A percentile compares a stretch with the other conserved stretches of the same genome.
These are phyloP conservation scores for Chalaropsis thielavioides DNA, from an alignment of 2,329 filamentous ascomycete species.

Conservation along the genomic window DNA sequence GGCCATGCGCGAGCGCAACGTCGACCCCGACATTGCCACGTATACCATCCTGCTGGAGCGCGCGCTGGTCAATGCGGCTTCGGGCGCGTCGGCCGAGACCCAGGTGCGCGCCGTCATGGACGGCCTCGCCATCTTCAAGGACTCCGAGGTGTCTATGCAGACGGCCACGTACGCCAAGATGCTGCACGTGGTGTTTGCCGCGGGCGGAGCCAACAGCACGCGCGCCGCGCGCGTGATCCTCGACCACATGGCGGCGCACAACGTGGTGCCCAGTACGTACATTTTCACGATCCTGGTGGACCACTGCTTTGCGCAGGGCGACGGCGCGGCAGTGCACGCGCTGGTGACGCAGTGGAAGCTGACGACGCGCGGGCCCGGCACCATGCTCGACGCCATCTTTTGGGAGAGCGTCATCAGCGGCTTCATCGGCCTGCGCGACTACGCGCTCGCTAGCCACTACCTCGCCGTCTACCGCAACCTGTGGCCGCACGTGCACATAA, in stretches of 20 bases:
- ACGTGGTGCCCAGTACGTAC: conserved; percentile 42
- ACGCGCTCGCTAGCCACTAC: conserved; percentile 28
- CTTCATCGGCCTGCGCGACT: conserved; percentile 42
- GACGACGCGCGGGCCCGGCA: neutral
- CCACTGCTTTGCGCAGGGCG: conserved; percentile 44
- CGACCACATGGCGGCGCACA: conserved; percentile 41
- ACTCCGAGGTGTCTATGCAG: conserved; percentile 43
- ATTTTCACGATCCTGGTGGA: conserved; percentile 63
- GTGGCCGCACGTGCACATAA: conserved; percentile 27
- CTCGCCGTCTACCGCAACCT: conserved; percentile 35
- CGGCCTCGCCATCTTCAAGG: conserved; percentile 44
- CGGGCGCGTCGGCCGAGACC: conserved; percentile 26
- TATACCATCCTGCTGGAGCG: conserved; percentile 59
- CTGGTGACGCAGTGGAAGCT: conserved; percentile 45
- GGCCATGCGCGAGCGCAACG: conserved; percentile 41
- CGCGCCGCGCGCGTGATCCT: conserved; percentile 34
- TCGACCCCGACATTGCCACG: conserved; percentile 51
- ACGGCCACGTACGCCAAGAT: conserved; percentile 53
- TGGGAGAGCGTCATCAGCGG: conserved; percentile 58
- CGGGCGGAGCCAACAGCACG: neutral
- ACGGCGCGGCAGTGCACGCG: conserved; percentile 43
- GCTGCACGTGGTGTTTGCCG: conserved; percentile 46
- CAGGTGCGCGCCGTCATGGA: conserved; percentile 38
- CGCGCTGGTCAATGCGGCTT: conserved; percentile 25
- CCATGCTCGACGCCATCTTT: conserved; percentile 42